phyloP scores from a whole-genome alignment of 2,329 filamentous ascomycete genomes.

The Xylaria hypoxylon region DNA sequence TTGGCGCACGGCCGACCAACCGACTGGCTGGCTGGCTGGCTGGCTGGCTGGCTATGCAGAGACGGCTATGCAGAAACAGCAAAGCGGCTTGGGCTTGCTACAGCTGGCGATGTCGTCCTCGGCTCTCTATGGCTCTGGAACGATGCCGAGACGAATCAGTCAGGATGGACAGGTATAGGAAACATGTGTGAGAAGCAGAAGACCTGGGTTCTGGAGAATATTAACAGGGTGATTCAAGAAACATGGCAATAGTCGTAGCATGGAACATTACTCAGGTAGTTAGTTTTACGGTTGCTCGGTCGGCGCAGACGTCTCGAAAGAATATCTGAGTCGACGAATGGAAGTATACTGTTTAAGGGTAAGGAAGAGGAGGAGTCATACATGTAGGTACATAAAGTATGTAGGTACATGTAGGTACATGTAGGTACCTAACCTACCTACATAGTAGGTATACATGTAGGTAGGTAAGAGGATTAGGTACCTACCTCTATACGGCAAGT shows the following conservation, averaged over 20 bases:
- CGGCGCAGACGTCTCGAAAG: background rate
- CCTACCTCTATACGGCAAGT: no score
- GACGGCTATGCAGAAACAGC: slow-evolving; percentile 9
- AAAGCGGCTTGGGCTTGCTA: slow-evolving; percentile 16
- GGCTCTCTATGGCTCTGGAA: slow-evolving; percentile 33
- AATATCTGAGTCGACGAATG: background rate
- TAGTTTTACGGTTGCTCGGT: background rate
- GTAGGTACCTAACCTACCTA: no score
- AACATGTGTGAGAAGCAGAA: slow-evolving; percentile 15
- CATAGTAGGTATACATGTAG: no score
- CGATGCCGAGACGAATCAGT: slow-evolving; percentile 29
- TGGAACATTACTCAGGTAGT: slow-evolving; percentile 6
- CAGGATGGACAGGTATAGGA: slow-evolving; percentile 28
- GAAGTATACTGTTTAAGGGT: no score
- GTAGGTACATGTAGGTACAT: no score
- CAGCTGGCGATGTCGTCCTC: slow-evolving; percentile 30
- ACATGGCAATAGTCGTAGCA: background rate
- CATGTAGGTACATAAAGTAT: background rate
- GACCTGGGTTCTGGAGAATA: slow-evolving; percentile 17
- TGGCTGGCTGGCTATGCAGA: background rate
- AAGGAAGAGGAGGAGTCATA: no score
- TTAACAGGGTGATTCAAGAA: slow-evolving; percentile 27
- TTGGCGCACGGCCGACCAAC: background rate
- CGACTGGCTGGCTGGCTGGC: background rate
- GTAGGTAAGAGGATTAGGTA: no score